These are phyloP conservation scores for Fusarium nematophilum DNA, from an alignment of 2,329 filamentous ascomycete genomes.

Conservation along the genomic window DNA sequence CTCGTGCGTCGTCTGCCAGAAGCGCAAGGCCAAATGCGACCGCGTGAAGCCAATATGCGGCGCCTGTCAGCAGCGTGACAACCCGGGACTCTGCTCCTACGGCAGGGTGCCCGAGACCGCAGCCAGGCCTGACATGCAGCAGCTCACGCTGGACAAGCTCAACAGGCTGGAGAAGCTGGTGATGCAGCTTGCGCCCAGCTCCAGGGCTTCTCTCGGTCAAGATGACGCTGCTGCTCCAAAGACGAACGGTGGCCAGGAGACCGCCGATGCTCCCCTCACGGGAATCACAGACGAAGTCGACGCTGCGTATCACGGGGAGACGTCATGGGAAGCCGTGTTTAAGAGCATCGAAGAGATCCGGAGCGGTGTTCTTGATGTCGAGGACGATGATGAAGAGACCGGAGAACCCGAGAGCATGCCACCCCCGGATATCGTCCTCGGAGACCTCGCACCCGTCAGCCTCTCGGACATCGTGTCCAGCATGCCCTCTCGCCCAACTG, in stretches of 20 bases:
- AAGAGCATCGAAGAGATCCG: conserved; percentile 57
- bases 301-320: conserved; percentile 50
- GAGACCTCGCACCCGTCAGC: conserved; percentile 41
- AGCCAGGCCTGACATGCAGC: conserved; percentile 51
- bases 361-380: conserved; percentile 46
- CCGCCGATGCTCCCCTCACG: neutral
- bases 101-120: conserved; percentile 29
- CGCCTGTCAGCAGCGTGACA: conserved; percentile 53
- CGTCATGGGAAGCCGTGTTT: conserved; percentile 56
- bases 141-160: conserved; percentile 53
- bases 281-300: conserved; percentile 22
- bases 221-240: neutral
- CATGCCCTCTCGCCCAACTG: conserved; percentile 51
- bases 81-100: conserved; percentile 49
- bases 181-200: conserved; percentile 47
- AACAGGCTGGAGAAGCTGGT: conserved; percentile 59
- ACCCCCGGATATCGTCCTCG: conserved; percentile 50
- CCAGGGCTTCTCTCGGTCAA: neutral
- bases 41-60: conserved; percentile 53
- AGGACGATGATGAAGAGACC: conserved; percentile 26
- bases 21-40: conserved; percentile 58
- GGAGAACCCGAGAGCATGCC: conserved; percentile 20
- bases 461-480: conserved; percentile 47
- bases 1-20: conserved; percentile 56
- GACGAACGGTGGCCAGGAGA: neutral